A percentile compares a stretch with the other conserved stretches of the same genome.
Evolutionary conservation across 2,329 filamentous ascomycete species (phyloP).

Genomic region (Aspergillus fumigatiaffinis): DNA sequence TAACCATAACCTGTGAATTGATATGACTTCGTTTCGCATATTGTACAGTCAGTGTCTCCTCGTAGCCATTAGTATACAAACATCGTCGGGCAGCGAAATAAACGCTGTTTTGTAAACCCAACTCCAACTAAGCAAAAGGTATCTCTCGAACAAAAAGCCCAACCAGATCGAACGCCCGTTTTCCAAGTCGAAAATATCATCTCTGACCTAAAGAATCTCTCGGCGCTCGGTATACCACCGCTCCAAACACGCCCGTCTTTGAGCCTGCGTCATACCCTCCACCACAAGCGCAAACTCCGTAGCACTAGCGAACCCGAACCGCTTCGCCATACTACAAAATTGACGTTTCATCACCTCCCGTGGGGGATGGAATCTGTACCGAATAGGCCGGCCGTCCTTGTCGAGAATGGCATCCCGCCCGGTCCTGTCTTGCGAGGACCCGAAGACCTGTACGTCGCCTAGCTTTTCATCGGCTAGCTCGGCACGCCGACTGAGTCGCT

Average conservation of each 20-base stretch:
- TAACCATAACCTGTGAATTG: not conserved
- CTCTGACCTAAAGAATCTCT: constrained; percentile 36
- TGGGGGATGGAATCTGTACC: constrained; percentile 67
- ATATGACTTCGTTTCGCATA: not conserved
- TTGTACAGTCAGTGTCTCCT: not conserved
- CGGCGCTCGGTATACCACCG: constrained; percentile 71
- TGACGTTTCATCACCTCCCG: constrained; percentile 71
- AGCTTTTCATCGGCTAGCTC: constrained; percentile 42
- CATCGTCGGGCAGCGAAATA: not conserved
- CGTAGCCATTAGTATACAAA: not conserved
- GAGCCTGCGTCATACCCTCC: constrained; percentile 82
- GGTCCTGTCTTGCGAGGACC: constrained; percentile 14
- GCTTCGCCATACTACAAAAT: constrained; percentile 84
- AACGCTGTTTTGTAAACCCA: not conserved
- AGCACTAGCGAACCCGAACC: constrained; percentile 70
- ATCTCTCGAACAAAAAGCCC: not conserved
- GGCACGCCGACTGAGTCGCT: constrained; percentile 72
- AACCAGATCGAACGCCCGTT: not conserved
- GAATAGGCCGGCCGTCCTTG: constrained; percentile 43
- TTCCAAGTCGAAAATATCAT: not conserved
- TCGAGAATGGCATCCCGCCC: constrained; percentile 10
- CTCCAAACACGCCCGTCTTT: constrained; percentile 73
- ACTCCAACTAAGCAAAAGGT: not conserved
- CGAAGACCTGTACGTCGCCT: constrained; percentile 35
- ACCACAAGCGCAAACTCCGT: constrained; percentile 87